Percentiles rank a stretch among this genome's conserved stretches.
These are phyloP conservation scores for Hypoxylon intermedium DNA, from an alignment of 495 filamentous ascomycete species.

Conservation along the genomic window DNA sequence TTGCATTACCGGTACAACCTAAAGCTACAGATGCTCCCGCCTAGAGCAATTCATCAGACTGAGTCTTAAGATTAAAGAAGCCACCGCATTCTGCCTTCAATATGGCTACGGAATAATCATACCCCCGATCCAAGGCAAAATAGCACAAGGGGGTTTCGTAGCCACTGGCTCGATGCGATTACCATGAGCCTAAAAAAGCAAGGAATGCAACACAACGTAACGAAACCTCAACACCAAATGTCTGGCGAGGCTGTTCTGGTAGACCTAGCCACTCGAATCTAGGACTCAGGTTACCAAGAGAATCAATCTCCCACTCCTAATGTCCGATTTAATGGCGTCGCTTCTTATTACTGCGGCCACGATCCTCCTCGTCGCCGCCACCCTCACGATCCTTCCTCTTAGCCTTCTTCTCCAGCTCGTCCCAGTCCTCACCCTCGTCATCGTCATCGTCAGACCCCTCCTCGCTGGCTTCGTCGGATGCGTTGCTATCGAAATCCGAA, in stretches of 20 bases:
- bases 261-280: background rate
- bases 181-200: background rate
- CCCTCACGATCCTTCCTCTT: constrained; percentile 84
- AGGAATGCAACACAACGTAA: background rate
- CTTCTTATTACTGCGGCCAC: constrained; percentile 50
- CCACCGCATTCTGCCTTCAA: background rate
- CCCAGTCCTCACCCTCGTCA: constrained; percentile 89
- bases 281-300: background rate
- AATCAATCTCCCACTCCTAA: background rate
- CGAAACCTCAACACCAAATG: constrained; percentile 21
- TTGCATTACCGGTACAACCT: constrained; percentile 13
- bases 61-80: background rate
- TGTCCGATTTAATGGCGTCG: constrained; percentile 44
- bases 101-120: background rate
- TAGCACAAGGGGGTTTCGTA: background rate
- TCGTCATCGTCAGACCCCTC: constrained; percentile 77
- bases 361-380: constrained; percentile 72
- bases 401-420: constrained; percentile 88
- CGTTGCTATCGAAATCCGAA: constrained; percentile 91
- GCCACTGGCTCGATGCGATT: background rate
- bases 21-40: constrained; percentile 4
- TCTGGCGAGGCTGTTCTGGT: background rate
- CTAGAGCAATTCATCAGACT: constrained; percentile 3
- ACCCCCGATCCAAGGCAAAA: background rate
- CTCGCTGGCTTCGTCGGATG: constrained; percentile 75